A percentile compares a stretch with the other conserved stretches of the same genome.
Evolutionary conservation across 2,329 filamentous ascomycete species (phyloP).

Genomic region (Apiospora hydei): DNA sequence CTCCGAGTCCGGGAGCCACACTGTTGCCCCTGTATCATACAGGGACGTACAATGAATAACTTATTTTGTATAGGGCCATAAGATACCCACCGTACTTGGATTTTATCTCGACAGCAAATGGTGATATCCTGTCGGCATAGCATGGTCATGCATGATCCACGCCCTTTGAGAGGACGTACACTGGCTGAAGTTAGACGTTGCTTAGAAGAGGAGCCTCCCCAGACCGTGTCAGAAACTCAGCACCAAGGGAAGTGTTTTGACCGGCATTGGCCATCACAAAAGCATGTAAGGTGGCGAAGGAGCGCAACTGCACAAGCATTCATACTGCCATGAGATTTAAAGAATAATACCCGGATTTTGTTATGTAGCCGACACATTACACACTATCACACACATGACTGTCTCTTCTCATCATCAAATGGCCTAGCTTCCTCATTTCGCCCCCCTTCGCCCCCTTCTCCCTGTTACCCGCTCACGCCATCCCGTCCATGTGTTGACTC

Average conservation of each 20-base stretch:
- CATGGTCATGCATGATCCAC: no score
- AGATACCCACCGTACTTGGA: no score
- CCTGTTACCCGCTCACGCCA: neutral
- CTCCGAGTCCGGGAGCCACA: no score
- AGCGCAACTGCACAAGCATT: neutral
- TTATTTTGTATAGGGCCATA: no score
- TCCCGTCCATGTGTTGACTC: neutral
- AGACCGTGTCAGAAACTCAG: neutral
- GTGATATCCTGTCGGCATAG: no score
- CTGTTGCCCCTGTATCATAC: no score
- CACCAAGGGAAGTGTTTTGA: no score
- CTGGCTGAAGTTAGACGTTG: no score
- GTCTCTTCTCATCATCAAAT: neutral
- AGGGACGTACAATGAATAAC: no score
- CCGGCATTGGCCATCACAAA: neutral
- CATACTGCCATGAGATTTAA: neutral
- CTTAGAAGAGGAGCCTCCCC: no score
- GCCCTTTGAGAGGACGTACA: no score
- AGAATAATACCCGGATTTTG: neutral
- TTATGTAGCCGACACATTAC: slow-evolving; percentile 17
- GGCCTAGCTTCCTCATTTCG: neutral
- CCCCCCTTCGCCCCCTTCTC: neutral
- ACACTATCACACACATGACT: slow-evolving; percentile 13
- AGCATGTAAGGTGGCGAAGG: neutral
- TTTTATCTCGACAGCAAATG: no score